These are phyloP conservation scores for Parachaetomium inaequale DNA, from an alignment of 495 filamentous ascomycete species.

Conservation along the genomic window DNA sequence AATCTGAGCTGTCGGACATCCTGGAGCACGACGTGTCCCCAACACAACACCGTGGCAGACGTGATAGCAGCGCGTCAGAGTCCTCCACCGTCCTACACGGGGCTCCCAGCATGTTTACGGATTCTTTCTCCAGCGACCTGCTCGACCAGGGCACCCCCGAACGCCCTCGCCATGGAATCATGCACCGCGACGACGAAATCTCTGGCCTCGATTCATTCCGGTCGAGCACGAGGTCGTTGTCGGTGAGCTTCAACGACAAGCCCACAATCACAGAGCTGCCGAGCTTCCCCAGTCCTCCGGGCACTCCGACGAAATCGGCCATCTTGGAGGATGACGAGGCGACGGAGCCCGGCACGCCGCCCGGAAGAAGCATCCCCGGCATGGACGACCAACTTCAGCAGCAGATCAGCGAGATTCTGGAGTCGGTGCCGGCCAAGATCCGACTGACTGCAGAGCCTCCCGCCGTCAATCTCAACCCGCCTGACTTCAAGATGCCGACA, in stretches of 20 bases:
- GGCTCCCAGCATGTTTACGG: constrained; percentile 25
- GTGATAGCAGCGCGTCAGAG: constrained; percentile 38
- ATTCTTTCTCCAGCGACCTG: constrained; percentile 30
- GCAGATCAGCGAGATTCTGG: constrained; percentile 80
- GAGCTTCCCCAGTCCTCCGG: constrained; percentile 27
- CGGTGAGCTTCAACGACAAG: constrained; percentile 43
- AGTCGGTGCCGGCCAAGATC: constrained; percentile 75
- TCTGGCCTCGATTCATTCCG: constrained; percentile 37
- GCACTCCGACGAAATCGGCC: constrained; percentile 24
- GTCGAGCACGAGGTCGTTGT: constrained; percentile 38
- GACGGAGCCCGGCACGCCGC: constrained; percentile 36
- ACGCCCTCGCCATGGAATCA: constrained; percentile 31
- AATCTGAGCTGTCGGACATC: constrained; percentile 22
- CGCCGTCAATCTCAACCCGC: constrained; percentile 45
- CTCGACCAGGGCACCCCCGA: constrained; percentile 35
- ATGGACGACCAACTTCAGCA: constrained; percentile 70
- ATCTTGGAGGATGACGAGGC: constrained; percentile 27
- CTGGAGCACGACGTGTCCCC: constrained; percentile 19
- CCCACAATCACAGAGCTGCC: constrained; percentile 39
- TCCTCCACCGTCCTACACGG: constrained; percentile 42
- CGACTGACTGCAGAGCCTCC: constrained; percentile 59
- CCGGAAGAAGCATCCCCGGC: constrained; percentile 33
- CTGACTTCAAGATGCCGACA: constrained; percentile 43
- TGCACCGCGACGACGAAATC: constrained; percentile 24
- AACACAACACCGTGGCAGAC: constrained; percentile 23